Evolutionary conservation across 495 filamentous ascomycete species (phyloP), one percentile per base, ranked within the genome.

Genomic region (Penicillium taxi): DNA sequence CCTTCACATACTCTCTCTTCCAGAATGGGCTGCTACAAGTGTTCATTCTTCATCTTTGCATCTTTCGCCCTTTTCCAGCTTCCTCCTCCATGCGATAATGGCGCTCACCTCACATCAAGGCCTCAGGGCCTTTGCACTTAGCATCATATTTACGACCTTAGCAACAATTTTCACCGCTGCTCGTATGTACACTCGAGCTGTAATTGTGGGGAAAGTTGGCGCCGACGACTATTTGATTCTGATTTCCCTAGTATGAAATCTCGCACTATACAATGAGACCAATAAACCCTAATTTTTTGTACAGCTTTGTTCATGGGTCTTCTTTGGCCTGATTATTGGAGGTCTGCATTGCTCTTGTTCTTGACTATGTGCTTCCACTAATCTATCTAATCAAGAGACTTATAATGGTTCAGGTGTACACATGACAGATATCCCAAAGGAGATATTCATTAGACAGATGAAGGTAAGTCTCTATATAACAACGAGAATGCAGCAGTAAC

Each of bases 121-220:
- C 32, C 55, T 33, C 36, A 31, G 44, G 32, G 55, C 59, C 28
- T 41, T 66, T 18, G 50, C 47, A 24, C 42, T 51, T 12, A 62
- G 53, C 40, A 48, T 35, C 14, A 39, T 58, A 24, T 61, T 66
- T 21, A 62, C 59, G 9, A 41, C 15, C 15, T 26, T 66, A 13
- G 59, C 62, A 2, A 63, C 55, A 16, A 5, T 48, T 1, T 21
- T 64, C 9, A 39, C 53, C 25, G 38, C 44, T 6, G 18, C 55
- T 21, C 62, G 62, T 14, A 51, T 66, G 20, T 78, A 67, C 16
- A 74, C 73, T 53, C 77, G 76, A 52, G 69, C 69, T 15, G 70
- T 55, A 26, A 55, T 67, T 12, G 75, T 67, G 56, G 77, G 71
- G 56, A 74, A 77, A 28, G 70, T 63, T 16, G 82, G 82, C 16